A percentile compares a stretch with the other conserved stretches of the same genome.
Evolutionary conservation across 2,329 filamentous ascomycete species (phyloP).

Genomic region (Colletotrichum theobromicola): DNA sequence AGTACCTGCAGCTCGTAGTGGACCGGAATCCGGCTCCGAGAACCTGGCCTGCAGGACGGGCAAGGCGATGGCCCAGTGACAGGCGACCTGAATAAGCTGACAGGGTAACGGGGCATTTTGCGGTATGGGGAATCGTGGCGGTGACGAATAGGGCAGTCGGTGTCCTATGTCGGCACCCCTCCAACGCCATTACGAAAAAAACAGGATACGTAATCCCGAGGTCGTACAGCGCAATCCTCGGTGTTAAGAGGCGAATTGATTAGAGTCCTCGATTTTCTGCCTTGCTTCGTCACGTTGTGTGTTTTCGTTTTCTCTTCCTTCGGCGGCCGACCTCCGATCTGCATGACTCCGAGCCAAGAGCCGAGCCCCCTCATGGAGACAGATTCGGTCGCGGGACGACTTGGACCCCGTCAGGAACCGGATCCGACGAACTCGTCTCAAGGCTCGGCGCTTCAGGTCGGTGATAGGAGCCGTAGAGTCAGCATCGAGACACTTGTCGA

Average conservation of each 20-base stretch:
- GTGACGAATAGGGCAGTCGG: constrained; percentile 10
- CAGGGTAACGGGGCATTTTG: background rate
- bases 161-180: background rate
- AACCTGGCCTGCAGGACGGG: background rate
- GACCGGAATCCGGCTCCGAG: constrained; percentile 8
- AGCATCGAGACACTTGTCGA: background rate
- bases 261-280: background rate
- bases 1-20: constrained; percentile 2
- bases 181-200: background rate
- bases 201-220: constrained; percentile 14
- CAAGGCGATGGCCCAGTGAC: constrained; percentile 1
- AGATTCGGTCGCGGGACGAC: background rate
- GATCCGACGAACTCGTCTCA: background rate
- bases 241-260: constrained; percentile 7
- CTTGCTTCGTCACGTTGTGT: background rate
- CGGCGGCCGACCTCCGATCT: background rate
- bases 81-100: constrained; percentile 16
- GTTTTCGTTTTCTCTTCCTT: background rate
- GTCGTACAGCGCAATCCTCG: constrained; percentile 1
- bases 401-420: background rate
- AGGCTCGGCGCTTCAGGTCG: background rate
- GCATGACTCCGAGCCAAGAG: background rate
- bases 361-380: background rate
- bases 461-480: background rate
- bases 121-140: background rate